Evolutionary conservation across 495 filamentous ascomycete genomes (phyloP), one percentile per base, ranked within the genome.

Genomic region (Cudoniella acicularis): DNA sequence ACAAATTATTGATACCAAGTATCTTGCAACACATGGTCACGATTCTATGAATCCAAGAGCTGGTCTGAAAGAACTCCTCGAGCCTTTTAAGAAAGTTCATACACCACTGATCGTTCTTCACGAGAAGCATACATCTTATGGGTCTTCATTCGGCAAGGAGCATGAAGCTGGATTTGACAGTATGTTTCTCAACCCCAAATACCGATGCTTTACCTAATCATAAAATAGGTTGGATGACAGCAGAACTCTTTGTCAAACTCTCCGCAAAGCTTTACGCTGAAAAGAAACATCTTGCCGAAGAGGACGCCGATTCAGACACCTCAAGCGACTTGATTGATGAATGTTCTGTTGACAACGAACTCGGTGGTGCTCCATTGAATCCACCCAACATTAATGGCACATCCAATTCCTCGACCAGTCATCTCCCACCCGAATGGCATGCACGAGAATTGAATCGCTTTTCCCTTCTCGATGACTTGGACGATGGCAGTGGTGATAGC

Each of bases 161-260:
- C 89, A 91, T 52, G 82, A 90, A 67, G 89, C 88, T 17, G 89
- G 88, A 13, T 91, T 79, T 60, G 88, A 91, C 65, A 90, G 87
- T 72, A 58, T 52, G 69, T 67, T 21, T 22, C 17, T 10, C 23
- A 2, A 47, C 24, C 17, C 1, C 18, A 25, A 40, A 24, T 17
- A 46, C 4, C 18, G n/a, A n/a, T n/a, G n/a, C 9, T 25, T 51
- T 57, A 9, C 16, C 49, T 27, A 45, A 43, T 49, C 45, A 45
- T 18, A 30, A 36, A 36, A 27, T 24, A 73, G 71, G 69, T 69
- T 80, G 79, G 60, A 77, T 89, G 63, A 86, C 88, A 0, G 87
- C 87, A 0, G 75, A 81, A 36, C 75, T 88, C 13, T 84, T 87
- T 62, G 72, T 89, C 57, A 85, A 81, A 47, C 71, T 88, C 16